Percentiles rank a stretch among this genome's conserved stretches.
Evolutionary conservation across 2,329 filamentous ascomycete genomes (phyloP).

Genomic region (Hypoxylon sp.): DNA sequence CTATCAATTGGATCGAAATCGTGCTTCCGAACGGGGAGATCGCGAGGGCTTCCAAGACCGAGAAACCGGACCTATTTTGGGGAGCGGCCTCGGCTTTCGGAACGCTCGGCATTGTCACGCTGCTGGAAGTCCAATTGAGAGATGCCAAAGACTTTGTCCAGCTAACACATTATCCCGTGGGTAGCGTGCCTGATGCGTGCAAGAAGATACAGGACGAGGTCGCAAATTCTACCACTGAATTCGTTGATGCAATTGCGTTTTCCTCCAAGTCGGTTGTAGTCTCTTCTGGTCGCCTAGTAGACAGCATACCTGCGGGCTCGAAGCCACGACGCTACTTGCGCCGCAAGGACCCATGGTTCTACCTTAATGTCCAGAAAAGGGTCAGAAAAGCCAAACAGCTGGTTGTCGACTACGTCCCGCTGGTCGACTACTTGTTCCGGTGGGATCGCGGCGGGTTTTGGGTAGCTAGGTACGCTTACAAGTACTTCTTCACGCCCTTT

Average conservation of each 20-base stretch:
- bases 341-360: conserved; percentile 79
- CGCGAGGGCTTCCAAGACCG: conserved; percentile 66
- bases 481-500: conserved; percentile 76
- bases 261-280: conserved; percentile 69
- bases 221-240: conserved; percentile 66
- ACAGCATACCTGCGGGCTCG: conserved; percentile 59
- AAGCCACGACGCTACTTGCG: conserved; percentile 67
- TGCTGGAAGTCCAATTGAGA: conserved; percentile 72
- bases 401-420: conserved; percentile 69
- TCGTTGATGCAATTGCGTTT: conserved; percentile 79
- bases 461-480: conserved; percentile 74
- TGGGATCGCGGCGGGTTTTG: conserved; percentile 80
- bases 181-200: conserved; percentile 58
- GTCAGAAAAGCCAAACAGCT: conserved; percentile 51
- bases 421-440: conserved; percentile 78
- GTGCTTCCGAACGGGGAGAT: conserved; percentile 74
- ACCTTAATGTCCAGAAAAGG: conserved; percentile 72
- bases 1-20: conserved; percentile 74
- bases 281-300: conserved; percentile 71
- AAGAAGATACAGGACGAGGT: conserved; percentile 63
- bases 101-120: conserved; percentile 76
- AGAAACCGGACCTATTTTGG: conserved; percentile 73
- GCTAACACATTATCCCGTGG: conserved; percentile 68
- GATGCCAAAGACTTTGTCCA: conserved; percentile 70
- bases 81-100: conserved; percentile 77